These are phyloP conservation scores for Aspergillus avenaceus DNA, from an alignment of 495 filamentous ascomycete genomes.

Conservation along the genomic window DNA sequence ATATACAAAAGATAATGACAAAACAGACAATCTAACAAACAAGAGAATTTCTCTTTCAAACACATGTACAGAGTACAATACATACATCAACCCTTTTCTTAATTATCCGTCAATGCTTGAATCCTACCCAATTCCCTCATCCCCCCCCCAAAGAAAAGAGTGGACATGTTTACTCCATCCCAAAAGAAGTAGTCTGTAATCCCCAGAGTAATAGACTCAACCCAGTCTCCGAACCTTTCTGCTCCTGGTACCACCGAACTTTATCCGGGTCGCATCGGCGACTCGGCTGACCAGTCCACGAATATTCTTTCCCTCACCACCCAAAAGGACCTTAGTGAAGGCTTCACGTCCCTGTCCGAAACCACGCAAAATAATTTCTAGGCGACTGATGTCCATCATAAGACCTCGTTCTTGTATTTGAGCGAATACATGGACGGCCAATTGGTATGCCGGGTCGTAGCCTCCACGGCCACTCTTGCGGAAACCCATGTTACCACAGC, in stretches of 20 bases:
- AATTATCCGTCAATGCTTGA: no score
- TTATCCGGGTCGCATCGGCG: slow-evolving; percentile 78
- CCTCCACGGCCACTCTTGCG: slow-evolving; percentile 68
- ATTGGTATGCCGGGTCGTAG: slow-evolving; percentile 93
- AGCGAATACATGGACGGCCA: slow-evolving; percentile 71
- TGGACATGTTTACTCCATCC: neutral
- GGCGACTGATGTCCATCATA: slow-evolving; percentile 49
- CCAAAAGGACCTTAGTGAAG: slow-evolving; percentile 80
- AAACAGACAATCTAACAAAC: neutral
- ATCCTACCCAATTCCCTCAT: no score
- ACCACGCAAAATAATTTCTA: slow-evolving; percentile 78
- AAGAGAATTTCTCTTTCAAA: neutral
- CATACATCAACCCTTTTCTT: no score
- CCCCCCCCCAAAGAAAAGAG: no score
- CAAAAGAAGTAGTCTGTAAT: neutral
- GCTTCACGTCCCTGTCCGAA: slow-evolving; percentile 86
- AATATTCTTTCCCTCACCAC: slow-evolving; percentile 72
- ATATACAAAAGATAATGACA: slow-evolving; percentile 1
- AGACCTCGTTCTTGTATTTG: slow-evolving; percentile 70
- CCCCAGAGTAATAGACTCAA: slow-evolving; percentile 26
- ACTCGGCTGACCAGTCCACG: slow-evolving; percentile 69
- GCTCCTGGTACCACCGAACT: slow-evolving; percentile 93
- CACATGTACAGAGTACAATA: neutral
- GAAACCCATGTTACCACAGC: slow-evolving; percentile 82
- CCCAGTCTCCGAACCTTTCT: slow-evolving; percentile 76